Base-by-base conservation (phyloP, 306 rosid genomes). In the Dalbergia oliveri region DNA sequence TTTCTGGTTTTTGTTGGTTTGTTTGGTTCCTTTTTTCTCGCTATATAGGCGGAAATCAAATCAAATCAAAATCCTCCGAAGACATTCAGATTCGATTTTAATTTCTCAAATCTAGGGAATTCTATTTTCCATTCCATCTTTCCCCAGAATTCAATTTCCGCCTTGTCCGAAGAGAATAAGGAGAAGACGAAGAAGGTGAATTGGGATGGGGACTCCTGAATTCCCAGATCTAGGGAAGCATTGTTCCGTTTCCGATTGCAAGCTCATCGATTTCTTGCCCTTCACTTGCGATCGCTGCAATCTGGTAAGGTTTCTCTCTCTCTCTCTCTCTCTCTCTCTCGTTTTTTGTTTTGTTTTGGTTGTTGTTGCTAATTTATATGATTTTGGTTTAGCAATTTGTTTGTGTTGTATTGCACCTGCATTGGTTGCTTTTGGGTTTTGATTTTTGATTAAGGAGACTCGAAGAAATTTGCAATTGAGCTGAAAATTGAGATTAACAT, bases 191-290 rank as follows among this genome's bases (percentile, higher is more conserved):
- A 21, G 44, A 16, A 15, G 72, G 68, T 16, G 60, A 51, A 50
- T 58, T 77, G 8, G 10, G 13, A 95, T 95, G 99, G 99, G 98
- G 81, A 95, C 99, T 56, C 99, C 97, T 0, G 88, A 91, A 90
- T 95, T 95, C 76, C 97, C 99, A 4, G 81, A 93, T 90, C 92
- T 95, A 10, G 99, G 99, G 14, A 87, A 88, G 85, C 99, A 93
- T 87, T 95, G 99, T 72, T 34, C 87, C 61, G 75, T 91, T 62
- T 72, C 69, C 9, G 90, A 91, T 74, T 95, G 99, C 89, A 92
- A 82, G 41, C 90, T 57, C 76, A 82, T 91, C 80, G 99, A 95
- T 82, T 93, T 95, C 89, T 84, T 93, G 88, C 99, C 99, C 34
- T 95, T 95, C 89, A 90, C 93, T 4, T 95, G 99, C 84, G 98